Evolutionary conservation across 768 basidiomycete genomes (phyloP), one percentile per base, ranked within the genome.

Genomic region (Strobilomyces dryophilus): DNA sequence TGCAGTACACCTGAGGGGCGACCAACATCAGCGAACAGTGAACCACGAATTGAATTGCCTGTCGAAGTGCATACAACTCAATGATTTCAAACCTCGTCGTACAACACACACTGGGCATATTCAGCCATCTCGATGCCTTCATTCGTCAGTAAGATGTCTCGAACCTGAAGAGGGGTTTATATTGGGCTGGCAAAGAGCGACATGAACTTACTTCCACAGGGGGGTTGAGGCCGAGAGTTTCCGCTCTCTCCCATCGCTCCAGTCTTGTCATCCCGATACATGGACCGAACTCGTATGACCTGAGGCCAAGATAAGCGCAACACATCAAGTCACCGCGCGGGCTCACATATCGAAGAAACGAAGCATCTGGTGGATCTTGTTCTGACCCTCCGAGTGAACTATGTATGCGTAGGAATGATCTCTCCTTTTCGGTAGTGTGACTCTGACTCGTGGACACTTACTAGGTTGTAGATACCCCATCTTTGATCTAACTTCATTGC

Each of bases 161-260:
- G 80, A 53, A 94, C 81, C 92, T 95, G 45, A 27, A 35, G 55
- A 44, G 27, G 39, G 42, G 29, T 43, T 50, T 26, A 45, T 35
- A 24, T 51, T 27, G 42, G 21, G 17, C 4, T 20, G 29, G 9
- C 5, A n/a, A 17, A 35, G 15, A 21, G 10, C 3, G 17, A 12
- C 10, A 18, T 18, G 26, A 9, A 53, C 81, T 52, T 60, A 88
- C 92, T 76, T 92, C 89, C 15, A 64, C 56, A 4, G 92, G 93
- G 14, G 94, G 95, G 44, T 85, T 76, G 18, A 97, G 73, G 2
- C 92, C 92, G 42, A 95, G 74, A 10, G 78, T 76, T 26, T 84
- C 67, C 0, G 95, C 95, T 45, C 94, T 78, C 63, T 94, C 81
- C 92, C 93, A 98, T 36, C 95, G 77, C 56, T 94, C 83, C 14